Evolutionary conservation across 176 grass and related monocot genomes (phyloP).

Genomic region (Leersia perrieri): DNA sequence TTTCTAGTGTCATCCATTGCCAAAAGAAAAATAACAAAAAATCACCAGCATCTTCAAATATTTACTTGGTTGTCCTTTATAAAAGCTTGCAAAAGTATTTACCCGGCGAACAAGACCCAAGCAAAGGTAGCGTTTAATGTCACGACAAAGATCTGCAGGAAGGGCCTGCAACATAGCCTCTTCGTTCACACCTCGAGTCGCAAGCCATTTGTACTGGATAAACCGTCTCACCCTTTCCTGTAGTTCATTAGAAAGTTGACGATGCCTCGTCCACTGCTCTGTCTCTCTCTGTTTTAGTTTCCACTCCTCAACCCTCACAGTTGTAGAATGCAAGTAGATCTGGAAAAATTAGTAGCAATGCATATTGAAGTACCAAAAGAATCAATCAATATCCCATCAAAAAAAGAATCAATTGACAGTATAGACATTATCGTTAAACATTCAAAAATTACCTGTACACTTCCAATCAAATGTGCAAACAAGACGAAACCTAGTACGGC

Average conservation of each 20-base stretch:
- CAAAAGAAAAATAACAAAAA: background rate
- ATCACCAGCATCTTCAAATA: background rate
- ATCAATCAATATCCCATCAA: too few relatives aligned
- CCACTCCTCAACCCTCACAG: constrained; percentile 91
- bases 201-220: constrained; percentile 96
- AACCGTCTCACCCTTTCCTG: constrained; percentile 72
- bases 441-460: constrained; percentile 75
- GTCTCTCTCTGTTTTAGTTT: constrained; percentile 95
- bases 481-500: constrained; percentile 85
- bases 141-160: constrained; percentile 81
- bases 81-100: constrained; percentile 36
- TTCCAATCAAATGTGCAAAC: constrained; percentile 98
- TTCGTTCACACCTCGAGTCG: constrained; percentile 91
- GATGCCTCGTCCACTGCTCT: constrained; percentile 97
- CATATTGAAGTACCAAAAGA: background rate
- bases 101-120: constrained; percentile 91
- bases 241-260: constrained; percentile 70
- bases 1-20: background rate
- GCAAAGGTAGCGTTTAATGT: constrained; percentile 94
- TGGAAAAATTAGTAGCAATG: constrained; percentile 29
- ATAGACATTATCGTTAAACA: background rate
- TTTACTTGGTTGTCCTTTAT: background rate
- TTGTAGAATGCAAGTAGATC: constrained; percentile 95
- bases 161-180: constrained; percentile 74
- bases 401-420: too few relatives aligned